These are phyloP conservation scores for Exobasidium cylindrosporum DNA, from an alignment of 1,284 basidiomycete species.

Conservation along the genomic window DNA sequence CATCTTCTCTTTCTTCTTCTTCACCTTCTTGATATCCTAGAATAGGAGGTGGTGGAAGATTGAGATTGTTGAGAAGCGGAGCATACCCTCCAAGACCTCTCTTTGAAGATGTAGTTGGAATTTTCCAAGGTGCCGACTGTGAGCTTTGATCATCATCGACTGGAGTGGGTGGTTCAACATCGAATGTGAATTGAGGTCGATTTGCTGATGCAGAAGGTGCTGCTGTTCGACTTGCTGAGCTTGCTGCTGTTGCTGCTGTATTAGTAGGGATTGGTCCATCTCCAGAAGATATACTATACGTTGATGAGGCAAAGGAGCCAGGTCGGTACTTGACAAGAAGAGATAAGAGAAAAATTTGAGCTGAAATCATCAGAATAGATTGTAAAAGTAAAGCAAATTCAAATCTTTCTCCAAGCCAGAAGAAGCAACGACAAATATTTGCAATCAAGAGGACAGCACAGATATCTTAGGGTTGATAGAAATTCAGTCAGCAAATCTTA, in stretches of 20 bases:
- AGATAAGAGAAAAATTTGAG: conserved; percentile 59
- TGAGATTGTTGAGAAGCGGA: conserved; percentile 14
- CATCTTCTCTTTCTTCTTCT: conserved; percentile 15
- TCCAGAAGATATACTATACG: conserved; percentile 20
- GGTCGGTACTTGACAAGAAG: conserved; percentile 59
- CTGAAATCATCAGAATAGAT: conserved; percentile 56
- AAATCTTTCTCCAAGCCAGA: conserved; percentile 71
- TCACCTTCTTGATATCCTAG: conserved; percentile 15
- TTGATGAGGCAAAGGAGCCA: conserved; percentile 21
- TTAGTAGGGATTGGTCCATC: conserved; percentile 1
- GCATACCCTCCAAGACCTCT: conserved; percentile 13
- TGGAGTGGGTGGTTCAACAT: background rate
- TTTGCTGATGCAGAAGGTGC: background rate
- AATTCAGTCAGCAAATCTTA: too few relatives aligned
- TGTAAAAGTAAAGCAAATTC: conserved; percentile 59
- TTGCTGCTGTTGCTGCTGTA: conserved; percentile 14
- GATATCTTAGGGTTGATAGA: conserved; percentile 22
- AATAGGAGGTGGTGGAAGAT: conserved; percentile 19
- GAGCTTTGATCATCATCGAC: background rate
- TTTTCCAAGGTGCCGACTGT: background rate
- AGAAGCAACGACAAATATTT: conserved; percentile 61
- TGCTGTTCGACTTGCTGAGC: background rate
- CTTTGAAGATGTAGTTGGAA: background rate
- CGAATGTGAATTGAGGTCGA: background rate
- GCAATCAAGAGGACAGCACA: conserved; percentile 43